A percentile compares a stretch with the other conserved stretches of the same genome.
Conservation (phyloP, 2,329 filamentous ascomycete species). For the Ceratocystis albifundus region DNA sequence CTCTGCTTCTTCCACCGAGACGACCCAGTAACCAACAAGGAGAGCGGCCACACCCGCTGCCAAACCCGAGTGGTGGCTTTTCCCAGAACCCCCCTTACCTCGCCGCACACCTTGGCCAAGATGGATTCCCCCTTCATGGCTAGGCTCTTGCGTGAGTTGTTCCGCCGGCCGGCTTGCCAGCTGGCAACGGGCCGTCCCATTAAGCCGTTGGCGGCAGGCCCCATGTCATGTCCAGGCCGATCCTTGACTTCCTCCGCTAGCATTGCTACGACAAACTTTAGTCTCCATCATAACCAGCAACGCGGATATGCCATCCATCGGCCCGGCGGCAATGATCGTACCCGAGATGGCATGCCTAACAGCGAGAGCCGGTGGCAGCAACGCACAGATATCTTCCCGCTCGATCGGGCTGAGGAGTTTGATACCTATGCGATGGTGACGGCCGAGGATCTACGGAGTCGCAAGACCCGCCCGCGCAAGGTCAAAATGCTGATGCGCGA, state of each 20-base stretch:
- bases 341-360: conserved; percentile 30
- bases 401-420: conserved; percentile 71
- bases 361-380: conserved; percentile 73
- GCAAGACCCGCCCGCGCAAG: conserved; percentile 64
- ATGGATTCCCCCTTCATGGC: conserved; percentile 77
- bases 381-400: conserved; percentile 59
- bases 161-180: conserved; percentile 54
- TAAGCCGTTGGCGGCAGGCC: conserved; percentile 25
- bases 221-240: conserved; percentile 18
- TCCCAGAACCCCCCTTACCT: not conserved
- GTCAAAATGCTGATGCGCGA: conserved; percentile 97
- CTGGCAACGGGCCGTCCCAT: conserved; percentile 31
- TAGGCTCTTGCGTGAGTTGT: conserved; percentile 75
- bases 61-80: not conserved
- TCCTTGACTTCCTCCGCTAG: conserved; percentile 19
- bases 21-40: not conserved
- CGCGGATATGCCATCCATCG: conserved; percentile 26
- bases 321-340: conserved; percentile 11
- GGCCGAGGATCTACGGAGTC: conserved; percentile 59
- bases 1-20: not conserved
- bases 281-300: conserved; percentile 24
- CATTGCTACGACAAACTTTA: conserved; percentile 27
- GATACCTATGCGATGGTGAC: conserved; percentile 74
- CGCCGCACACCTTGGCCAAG: not conserved
- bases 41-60: not conserved